Conservation (phyloP, 306 rosid genomes). For the Quercus gilva region DNA sequence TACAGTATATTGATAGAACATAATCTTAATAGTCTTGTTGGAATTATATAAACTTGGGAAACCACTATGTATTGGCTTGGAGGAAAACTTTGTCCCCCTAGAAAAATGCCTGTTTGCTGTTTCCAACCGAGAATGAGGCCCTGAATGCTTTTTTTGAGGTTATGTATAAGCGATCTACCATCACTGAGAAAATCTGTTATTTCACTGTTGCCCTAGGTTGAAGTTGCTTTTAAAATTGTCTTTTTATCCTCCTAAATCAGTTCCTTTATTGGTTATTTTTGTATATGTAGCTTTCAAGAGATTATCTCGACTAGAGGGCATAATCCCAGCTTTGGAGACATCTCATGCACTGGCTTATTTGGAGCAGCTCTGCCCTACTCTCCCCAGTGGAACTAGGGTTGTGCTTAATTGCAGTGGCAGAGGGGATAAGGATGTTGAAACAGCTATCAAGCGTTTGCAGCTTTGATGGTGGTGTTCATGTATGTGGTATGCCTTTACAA, state of each 20-base stretch:
- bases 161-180: no score
- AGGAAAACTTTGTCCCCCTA: no score
- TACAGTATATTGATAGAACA: neutral
- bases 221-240: neutral
- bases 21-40: neutral
- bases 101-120: no score
- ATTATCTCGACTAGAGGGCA: constrained; percentile 84
- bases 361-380: constrained; percentile 80
- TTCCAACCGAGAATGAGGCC: no score
- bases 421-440: constrained; percentile 95
- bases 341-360: constrained; percentile 92
- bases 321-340: constrained; percentile 94
- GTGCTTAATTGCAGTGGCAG: constrained; percentile 91
- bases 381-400: constrained; percentile 68
- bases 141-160: no score
- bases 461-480: constrained; percentile 30
- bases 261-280: neutral
- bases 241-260: neutral
- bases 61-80: no score
- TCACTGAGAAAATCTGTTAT: neutral
- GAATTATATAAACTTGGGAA: neutral
- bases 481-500: neutral
- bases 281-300: constrained; percentile 71
- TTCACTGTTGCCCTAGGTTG: constrained; percentile 1
- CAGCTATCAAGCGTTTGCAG: constrained; percentile 81